phyloP scores from a whole-genome alignment of 2,329 filamentous ascomycete species.

The Cryphonectria radicalis region DNA sequence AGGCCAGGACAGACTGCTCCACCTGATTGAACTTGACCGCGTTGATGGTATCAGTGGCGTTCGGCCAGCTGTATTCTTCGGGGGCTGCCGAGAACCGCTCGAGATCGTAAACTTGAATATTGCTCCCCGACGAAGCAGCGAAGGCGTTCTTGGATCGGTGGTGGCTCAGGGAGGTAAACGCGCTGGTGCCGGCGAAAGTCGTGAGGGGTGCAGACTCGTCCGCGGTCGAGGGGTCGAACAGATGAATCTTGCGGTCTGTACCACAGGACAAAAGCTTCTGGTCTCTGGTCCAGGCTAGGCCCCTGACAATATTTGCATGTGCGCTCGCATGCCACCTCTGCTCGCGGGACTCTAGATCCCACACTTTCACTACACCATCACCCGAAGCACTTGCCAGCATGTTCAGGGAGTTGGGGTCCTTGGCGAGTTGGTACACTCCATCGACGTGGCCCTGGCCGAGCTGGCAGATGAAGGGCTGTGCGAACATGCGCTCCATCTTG shows the following conservation, averaged over 20 bases:
- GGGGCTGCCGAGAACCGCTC: slow-evolving; percentile 79
- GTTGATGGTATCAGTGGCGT: slow-evolving; percentile 86
- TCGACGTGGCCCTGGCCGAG: slow-evolving; percentile 92
- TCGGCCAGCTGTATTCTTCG: slow-evolving; percentile 86
- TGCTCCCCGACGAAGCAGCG: slow-evolving; percentile 71
- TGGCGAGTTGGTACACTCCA: slow-evolving; percentile 80
- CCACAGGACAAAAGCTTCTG: slow-evolving; percentile 86
- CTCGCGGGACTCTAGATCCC: slow-evolving; percentile 65
- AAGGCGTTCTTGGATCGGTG: slow-evolving; percentile 81
- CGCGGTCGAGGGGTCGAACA: slow-evolving; percentile 81
- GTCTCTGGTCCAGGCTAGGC: slow-evolving; percentile 85
- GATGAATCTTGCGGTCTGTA: slow-evolving; percentile 82
- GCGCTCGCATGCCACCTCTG: slow-evolving; percentile 76
- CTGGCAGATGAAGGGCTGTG: slow-evolving; percentile 74
- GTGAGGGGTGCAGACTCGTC: slow-evolving; percentile 72
- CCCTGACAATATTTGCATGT: slow-evolving; percentile 93
- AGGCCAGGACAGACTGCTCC: slow-evolving; percentile 88
- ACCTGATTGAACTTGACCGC: slow-evolving; percentile 89
- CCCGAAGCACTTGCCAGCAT: slow-evolving; percentile 82
- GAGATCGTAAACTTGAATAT: slow-evolving; percentile 87
- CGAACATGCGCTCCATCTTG: slow-evolving; percentile 92
- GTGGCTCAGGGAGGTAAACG: slow-evolving; percentile 82
- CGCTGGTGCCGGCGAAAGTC: slow-evolving; percentile 81
- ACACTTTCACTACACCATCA: slow-evolving; percentile 86
- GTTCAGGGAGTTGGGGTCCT: slow-evolving; percentile 75